Evolutionary conservation across 1,284 basidiomycete species (phyloP).

Genomic region (Athelia psychrophila): DNA sequence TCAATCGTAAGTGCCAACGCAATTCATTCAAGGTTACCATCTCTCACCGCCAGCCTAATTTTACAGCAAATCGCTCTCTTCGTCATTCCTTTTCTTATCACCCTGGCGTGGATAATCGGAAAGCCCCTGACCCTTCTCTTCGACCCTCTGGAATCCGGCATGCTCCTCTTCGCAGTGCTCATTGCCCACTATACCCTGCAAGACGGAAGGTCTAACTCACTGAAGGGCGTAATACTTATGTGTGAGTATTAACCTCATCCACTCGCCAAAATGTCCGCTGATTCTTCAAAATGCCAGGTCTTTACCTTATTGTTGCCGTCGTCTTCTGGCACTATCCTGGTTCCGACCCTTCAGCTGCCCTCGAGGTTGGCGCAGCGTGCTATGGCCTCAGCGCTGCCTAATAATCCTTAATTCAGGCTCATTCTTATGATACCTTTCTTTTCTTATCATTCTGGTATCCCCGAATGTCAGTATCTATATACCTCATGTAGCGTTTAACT

Average conservation of each 20-base stretch:
- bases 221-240: slow-evolving; percentile 54
- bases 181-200: slow-evolving; percentile 64
- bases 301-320: slow-evolving; percentile 57
- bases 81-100: slow-evolving; percentile 75
- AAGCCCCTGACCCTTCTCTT: slow-evolving; percentile 75
- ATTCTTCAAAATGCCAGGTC: slow-evolving; percentile 29
- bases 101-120: slow-evolving; percentile 63
- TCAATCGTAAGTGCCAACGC: slow-evolving; percentile 63
- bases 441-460: too few species aligned
- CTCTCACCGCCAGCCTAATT: slow-evolving; percentile 1
- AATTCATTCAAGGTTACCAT: slow-evolving; percentile 1
- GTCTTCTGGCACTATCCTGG: slow-evolving; percentile 65
- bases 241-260: slow-evolving; percentile 30
- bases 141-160: slow-evolving; percentile 78
- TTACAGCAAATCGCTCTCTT: slow-evolving; percentile 85
- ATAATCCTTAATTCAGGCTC: too few species aligned
- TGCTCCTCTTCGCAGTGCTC: slow-evolving; percentile 56
- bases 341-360: slow-evolving; percentile 8
- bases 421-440: too few species aligned
- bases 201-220: slow-evolving; percentile 65
- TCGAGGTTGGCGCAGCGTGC: too few species aligned
- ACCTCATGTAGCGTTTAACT: too few species aligned
- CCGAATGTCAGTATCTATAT: too few species aligned
- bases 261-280: neutral
- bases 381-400: too few species aligned